Conservation (phyloP, 1,139 yeast species). For the Pichia sp. region DNA sequence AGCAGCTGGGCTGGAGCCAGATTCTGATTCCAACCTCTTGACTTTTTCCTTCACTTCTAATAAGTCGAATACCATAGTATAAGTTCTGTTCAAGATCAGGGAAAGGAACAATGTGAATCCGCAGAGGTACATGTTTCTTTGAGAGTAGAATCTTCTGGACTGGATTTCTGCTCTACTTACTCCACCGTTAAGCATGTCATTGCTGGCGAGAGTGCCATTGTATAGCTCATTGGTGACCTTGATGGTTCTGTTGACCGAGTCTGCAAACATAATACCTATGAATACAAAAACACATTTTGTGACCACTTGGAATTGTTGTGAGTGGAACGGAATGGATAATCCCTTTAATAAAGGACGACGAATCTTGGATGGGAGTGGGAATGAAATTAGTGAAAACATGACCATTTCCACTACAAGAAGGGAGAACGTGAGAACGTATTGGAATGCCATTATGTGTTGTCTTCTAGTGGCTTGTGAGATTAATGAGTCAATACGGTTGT, state of each 20-base stretch:
- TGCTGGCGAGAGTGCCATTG: constrained; percentile 46
- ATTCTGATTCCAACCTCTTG: constrained; percentile 30
- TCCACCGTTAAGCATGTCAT: constrained; percentile 28
- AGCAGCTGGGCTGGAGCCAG: constrained; percentile 9
- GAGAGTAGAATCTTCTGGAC: constrained; percentile 91
- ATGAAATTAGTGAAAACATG: constrained; percentile 73
- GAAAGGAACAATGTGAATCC: constrained; percentile 93
- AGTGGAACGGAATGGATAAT: constrained; percentile 64
- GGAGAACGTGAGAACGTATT: constrained; percentile 48
- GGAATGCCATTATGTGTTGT: constrained; percentile 26
- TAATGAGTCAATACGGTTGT: no score
- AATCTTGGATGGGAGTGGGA: constrained; percentile 76
- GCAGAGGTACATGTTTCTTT: constrained; percentile 93
- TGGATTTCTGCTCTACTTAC: constrained; percentile 74
- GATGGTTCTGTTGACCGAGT: constrained; percentile 80
- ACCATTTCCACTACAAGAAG: constrained; percentile 73
- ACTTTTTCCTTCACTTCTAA: constrained; percentile 56
- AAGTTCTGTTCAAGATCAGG: constrained; percentile 81
- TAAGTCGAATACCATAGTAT: constrained; percentile 72
- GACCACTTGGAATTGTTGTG: constrained; percentile 69
- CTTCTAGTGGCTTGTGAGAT: not conserved
- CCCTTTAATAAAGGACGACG: constrained; percentile 65
- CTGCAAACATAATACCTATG: constrained; percentile 78
- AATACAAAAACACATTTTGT: constrained; percentile 81
- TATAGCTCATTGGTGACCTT: constrained; percentile 61